Base-by-base conservation (phyloP, 768 basidiomycete species). In the Mrakia hoshinonis region DNA sequence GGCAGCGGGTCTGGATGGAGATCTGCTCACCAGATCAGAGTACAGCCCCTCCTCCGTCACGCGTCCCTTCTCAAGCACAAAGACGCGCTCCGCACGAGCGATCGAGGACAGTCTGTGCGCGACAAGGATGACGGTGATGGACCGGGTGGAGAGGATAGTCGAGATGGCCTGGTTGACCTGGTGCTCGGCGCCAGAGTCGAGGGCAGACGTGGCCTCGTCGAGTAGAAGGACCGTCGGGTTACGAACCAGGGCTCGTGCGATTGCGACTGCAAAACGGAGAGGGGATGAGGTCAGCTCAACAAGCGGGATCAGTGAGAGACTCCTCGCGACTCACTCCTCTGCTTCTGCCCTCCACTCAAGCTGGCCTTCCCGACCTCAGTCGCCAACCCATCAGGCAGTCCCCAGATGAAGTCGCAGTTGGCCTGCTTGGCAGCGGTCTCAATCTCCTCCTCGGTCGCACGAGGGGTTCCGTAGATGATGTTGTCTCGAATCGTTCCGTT, bases 241-340 rank as follows among this genome's bases (percentile, higher is more conserved):
- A n/a, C 72, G 48, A 26, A 73, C 63, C 36, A 73, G 52, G 0
- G 72, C 72, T 29, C 72, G 49, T 26, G 72, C 72, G 67, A 73
- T 73, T 12, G 24, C 31, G 26, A 64, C 52, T 48, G 34, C 29
- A n/a, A 43, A 51, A n/a, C 68, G 94, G 88, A 31, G 93, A 78
- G 75, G 11, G 46, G 22, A 12, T 39, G 15, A 4, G 18, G 7
- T 22, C 20, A 38, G 18, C 24, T 6, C 62, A n/a, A n/a, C n/a
- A n/a, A n/a, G n/a, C n/a, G n/a, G n/a, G n/a, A n/a, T n/a, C 22
- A 38, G 31, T n/a, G 26, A 39, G 49, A 31, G 15, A n/a, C 12
- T 58, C 26, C 36, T 0, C 5, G 31, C 58, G 4, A 68, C 54
- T 43, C 47, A 74, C 71, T 75, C 69, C 87, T 83, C 77, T 88